Conservation (phyloP, 2,329 filamentous ascomycete species). For the Calycina herbarum region DNA sequence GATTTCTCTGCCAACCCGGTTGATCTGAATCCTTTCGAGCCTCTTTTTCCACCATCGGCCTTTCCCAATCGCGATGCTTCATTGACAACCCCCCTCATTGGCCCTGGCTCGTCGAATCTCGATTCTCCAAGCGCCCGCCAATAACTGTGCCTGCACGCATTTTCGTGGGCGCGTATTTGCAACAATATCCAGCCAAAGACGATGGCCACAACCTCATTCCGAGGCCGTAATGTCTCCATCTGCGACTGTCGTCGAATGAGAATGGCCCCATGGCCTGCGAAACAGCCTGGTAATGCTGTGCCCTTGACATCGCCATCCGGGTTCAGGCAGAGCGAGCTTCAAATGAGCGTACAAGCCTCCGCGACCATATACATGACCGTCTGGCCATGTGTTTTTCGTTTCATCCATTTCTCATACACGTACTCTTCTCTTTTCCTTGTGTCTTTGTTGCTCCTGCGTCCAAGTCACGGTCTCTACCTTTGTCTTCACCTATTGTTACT, state of each 20-base stretch:
- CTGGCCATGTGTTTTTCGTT: constrained; percentile 29
- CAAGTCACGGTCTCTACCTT: constrained; percentile 19
- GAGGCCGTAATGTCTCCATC: constrained; percentile 16
- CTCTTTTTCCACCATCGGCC: neutral
- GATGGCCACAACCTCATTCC: neutral
- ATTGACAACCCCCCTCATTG: constrained; percentile 14
- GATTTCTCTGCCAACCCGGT: no score
- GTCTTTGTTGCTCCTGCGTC: constrained; percentile 21
- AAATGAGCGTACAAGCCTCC: constrained; percentile 13
- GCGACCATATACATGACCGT: constrained; percentile 12
- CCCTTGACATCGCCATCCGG: constrained; percentile 6
- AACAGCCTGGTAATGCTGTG: neutral
- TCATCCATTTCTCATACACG: constrained; percentile 23
- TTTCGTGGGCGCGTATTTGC: constrained; percentile 32
- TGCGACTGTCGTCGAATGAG: constrained; percentile 35
- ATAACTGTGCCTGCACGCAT: constrained; percentile 14
- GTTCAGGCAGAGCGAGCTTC: constrained; percentile 18
- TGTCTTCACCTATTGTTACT: constrained; percentile 6
- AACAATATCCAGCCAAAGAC: constrained; percentile 28
- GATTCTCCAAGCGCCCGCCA: constrained; percentile 24
- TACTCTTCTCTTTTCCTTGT: constrained; percentile 21
- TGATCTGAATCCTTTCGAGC: no score
- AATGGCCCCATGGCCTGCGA: constrained; percentile 8
- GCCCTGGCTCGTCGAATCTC: constrained; percentile 1
- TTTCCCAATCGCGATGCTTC: neutral